Evolutionary conservation across 2,329 filamentous ascomycete genomes (phyloP).

Genomic region (Alternaria panax): DNA sequence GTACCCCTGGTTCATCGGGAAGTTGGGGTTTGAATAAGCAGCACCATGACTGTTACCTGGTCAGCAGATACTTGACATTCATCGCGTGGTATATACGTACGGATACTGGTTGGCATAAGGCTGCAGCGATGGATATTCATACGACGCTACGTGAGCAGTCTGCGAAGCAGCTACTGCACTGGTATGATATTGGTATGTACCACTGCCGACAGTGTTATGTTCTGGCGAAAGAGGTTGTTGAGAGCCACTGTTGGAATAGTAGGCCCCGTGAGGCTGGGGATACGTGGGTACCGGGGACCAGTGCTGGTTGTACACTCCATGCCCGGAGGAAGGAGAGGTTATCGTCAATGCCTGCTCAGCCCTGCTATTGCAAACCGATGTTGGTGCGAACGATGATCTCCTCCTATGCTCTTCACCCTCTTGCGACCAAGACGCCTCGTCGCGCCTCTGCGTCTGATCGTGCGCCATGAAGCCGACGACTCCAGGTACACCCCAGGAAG

Average conservation of each 20-base stretch:
- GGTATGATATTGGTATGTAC: background rate
- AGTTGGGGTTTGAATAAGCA: background rate
- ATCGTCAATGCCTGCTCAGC: background rate
- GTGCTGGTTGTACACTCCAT: background rate
- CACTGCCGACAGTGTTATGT: background rate
- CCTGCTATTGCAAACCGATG: background rate
- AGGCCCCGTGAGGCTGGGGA: background rate
- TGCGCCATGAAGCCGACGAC: constrained; percentile 1
- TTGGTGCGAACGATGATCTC: background rate
- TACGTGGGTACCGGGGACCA: background rate
- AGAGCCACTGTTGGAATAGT: background rate
- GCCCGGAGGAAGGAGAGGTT: background rate
- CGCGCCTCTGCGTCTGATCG: background rate
- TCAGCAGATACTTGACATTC: background rate
- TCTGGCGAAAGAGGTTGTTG: background rate
- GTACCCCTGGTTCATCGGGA: background rate
- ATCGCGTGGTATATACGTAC: background rate
- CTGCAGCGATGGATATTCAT: background rate
- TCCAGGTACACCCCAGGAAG: background rate
- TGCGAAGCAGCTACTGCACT: background rate
- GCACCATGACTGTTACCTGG: background rate
- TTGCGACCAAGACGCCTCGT: background rate
- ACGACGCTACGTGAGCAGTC: background rate
- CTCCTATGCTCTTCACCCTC: background rate
- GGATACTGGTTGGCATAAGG: background rate